Conservation (phyloP, 2,329 filamentous ascomycete species). For the Scedosporium apiospermum region DNA sequence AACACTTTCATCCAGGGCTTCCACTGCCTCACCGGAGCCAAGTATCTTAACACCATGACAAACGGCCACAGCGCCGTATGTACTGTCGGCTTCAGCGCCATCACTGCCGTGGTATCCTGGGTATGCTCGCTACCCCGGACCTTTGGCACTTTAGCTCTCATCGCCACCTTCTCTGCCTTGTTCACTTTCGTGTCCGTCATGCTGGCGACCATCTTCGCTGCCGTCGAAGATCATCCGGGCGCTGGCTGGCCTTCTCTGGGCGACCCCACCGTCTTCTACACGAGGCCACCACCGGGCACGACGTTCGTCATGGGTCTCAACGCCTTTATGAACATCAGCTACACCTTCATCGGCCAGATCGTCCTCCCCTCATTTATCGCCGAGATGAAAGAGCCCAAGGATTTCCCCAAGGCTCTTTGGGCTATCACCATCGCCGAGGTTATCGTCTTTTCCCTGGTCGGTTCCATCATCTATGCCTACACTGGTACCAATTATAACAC, state of each 20-base stretch:
- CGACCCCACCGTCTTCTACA: conserved; percentile 53
- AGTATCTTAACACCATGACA: conserved; percentile 86
- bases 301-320: conserved; percentile 76
- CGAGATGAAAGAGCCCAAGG: conserved; percentile 72
- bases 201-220: conserved; percentile 74
- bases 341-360: conserved; percentile 94
- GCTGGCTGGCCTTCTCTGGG: conserved; percentile 26
- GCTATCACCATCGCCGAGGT: conserved; percentile 83
- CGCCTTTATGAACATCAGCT: conserved; percentile 90
- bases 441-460: conserved; percentile 75
- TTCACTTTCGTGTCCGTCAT: conserved; percentile 89
- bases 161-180: conserved; percentile 69
- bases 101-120: conserved; percentile 68
- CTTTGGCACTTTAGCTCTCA: conserved; percentile 68
- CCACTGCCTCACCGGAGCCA: conserved; percentile 74
- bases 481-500: conserved; percentile 86
- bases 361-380: conserved; percentile 91
- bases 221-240: conserved; percentile 59
- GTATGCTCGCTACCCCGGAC: conserved; percentile 76
- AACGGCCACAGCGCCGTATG: conserved; percentile 50
- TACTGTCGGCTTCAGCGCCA: conserved; percentile 69
- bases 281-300: conserved; percentile 58
- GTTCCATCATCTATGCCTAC: conserved; percentile 74
- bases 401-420: conserved; percentile 91
- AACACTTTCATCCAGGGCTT: conserved; percentile 84